phyloP scores from a whole-genome alignment of 2,329 filamentous ascomycete genomes.

The Penicillium griseofulvum region DNA sequence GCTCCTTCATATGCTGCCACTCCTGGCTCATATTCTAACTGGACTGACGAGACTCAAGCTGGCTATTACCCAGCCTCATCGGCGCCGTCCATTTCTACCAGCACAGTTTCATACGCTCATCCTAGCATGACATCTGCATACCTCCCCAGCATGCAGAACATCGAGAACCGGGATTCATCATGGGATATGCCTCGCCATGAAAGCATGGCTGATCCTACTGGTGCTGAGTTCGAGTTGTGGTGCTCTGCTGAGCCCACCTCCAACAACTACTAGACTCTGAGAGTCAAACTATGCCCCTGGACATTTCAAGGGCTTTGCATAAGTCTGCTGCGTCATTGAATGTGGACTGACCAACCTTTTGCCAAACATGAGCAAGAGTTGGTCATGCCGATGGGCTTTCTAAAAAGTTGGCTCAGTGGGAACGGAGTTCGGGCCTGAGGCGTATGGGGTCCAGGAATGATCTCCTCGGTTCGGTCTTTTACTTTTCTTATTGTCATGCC shows the following conservation, averaged over 20 bases:
- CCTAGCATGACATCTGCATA: background rate
- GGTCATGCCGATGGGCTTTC: conserved; percentile 12
- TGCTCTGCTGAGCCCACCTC: background rate
- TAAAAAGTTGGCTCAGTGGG: conserved; percentile 1
- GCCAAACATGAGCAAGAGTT: background rate
- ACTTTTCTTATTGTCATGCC: background rate
- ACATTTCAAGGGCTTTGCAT: background rate
- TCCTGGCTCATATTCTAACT: conserved; percentile 7
- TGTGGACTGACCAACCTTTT: conserved; percentile 6
- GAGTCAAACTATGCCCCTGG: background rate
- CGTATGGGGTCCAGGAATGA: background rate
- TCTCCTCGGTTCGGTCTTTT: background rate
- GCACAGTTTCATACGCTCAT: conserved; percentile 8
- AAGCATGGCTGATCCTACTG: conserved; percentile 1
- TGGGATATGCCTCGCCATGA: conserved; percentile 11
- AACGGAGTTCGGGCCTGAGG: conserved; percentile 2
- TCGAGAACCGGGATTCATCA: conserved; percentile 7
- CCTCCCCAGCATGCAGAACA: conserved; percentile 10
- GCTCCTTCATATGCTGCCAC: background rate
- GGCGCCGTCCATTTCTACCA: conserved; percentile 2
- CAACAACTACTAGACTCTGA: conserved; percentile 1
- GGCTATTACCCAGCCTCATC: background rate
- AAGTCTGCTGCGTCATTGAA: background rate
- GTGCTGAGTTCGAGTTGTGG: conserved; percentile 12
- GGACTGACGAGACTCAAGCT: conserved; percentile 3